phyloP scores from a whole-genome alignment of 2,329 filamentous ascomycete genomes.

The Orbilia quercus region DNA sequence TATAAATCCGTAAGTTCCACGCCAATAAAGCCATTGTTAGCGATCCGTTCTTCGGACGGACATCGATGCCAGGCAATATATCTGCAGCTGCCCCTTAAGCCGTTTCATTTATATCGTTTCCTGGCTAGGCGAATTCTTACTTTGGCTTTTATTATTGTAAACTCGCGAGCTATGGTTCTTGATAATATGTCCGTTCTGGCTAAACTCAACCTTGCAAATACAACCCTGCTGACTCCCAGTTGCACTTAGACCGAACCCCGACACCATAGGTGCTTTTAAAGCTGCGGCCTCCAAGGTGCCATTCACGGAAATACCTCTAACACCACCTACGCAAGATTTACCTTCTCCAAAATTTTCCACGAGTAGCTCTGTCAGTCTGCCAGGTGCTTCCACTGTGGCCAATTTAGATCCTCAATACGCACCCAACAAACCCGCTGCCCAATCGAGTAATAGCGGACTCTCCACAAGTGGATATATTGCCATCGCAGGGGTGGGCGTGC shows the following conservation, averaged over 20 bases:
- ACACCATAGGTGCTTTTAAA: conserved; percentile 44
- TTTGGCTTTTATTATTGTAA: conserved; percentile 6
- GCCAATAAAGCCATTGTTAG: conserved; percentile 21
- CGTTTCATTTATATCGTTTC: conserved; percentile 11
- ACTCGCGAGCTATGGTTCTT: conserved; percentile 27
- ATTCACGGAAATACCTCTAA: conserved; percentile 38
- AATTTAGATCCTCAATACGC: conserved; percentile 15
- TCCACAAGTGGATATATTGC: conserved; percentile 53
- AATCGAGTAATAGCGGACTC: conserved; percentile 7
- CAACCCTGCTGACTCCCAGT: conserved; percentile 36
- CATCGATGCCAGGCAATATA: conserved; percentile 18
- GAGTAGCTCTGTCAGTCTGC: conserved; percentile 1
- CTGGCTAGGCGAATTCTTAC: conserved; percentile 22
- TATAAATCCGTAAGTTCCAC: conserved; percentile 70
- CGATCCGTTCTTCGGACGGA: conserved; percentile 2
- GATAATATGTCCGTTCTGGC: conserved; percentile 50
- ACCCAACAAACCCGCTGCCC: neutral
- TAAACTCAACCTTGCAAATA: conserved; percentile 34
- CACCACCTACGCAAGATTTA: conserved; percentile 41
- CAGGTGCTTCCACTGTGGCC: conserved; percentile 7
- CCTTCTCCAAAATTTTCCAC: conserved; percentile 48
- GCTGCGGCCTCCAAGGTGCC: conserved; percentile 42
- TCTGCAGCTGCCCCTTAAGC: conserved; percentile 9
- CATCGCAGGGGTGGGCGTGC: conserved; percentile 41
- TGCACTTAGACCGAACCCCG: conserved; percentile 37